These are phyloP conservation scores for Colletotrichum siamense DNA, from an alignment of 2,329 filamentous ascomycete species.

Conservation along the genomic window DNA sequence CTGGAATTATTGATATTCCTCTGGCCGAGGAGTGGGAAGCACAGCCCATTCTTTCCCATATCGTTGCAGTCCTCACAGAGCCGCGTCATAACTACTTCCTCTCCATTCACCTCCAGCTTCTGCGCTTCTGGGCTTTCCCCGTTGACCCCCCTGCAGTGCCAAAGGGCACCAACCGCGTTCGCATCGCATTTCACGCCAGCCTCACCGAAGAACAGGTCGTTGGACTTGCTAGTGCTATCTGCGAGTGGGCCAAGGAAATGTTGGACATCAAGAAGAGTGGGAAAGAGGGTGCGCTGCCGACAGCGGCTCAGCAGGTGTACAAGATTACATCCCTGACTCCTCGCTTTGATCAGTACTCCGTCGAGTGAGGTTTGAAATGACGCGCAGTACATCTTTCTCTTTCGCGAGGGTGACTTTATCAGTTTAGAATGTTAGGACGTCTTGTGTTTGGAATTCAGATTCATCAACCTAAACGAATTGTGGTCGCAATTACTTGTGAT, in stretches of 20 bases:
- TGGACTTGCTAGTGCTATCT: conserved; percentile 3
- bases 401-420: neutral
- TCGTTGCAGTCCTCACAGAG: conserved; percentile 32
- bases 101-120: conserved; percentile 27
- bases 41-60: conserved; percentile 29
- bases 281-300: neutral
- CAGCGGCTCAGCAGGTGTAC: neutral
- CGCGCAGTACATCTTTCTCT: neutral
- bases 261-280: neutral
- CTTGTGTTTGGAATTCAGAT: neutral
- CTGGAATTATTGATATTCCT: conserved; percentile 32
- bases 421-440: neutral
- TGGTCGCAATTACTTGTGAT: neutral
- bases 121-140: conserved; percentile 27
- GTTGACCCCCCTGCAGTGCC: conserved; percentile 46
- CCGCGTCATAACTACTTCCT: conserved; percentile 28
- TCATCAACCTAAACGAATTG: neutral
- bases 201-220: conserved; percentile 41
- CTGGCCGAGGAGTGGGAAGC: conserved; percentile 30
- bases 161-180: conserved; percentile 39
- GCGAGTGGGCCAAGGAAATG: conserved; percentile 22
- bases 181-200: conserved; percentile 44
- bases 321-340: neutral
- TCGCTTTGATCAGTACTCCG: neutral
- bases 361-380: neutral